These are phyloP conservation scores for Cyanodermella asteris DNA, from an alignment of 2,329 filamentous ascomycete species.

Conservation along the genomic window DNA sequence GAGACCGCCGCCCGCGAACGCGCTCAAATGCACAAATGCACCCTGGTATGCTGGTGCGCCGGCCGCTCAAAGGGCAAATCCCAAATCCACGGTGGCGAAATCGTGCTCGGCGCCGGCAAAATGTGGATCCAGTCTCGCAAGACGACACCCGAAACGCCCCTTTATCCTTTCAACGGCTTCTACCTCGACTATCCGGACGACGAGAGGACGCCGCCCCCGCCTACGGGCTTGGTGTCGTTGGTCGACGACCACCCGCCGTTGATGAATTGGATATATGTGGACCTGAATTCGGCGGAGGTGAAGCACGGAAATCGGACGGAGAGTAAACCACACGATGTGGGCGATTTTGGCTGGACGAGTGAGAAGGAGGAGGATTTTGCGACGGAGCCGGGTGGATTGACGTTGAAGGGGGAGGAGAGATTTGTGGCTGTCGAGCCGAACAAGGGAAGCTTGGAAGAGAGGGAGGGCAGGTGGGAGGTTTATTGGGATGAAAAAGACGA, in stretches of 20 bases:
- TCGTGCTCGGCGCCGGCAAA: constrained; percentile 25
- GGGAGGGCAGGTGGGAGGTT: constrained; percentile 14
- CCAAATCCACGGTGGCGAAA: constrained; percentile 20
- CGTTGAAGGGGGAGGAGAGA: constrained; percentile 11
- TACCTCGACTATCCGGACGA: constrained; percentile 29
- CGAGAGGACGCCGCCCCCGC: constrained; percentile 15
- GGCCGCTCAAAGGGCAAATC: constrained; percentile 15
- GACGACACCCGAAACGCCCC: background rate
- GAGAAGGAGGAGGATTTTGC: constrained; percentile 4
- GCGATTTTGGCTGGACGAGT: constrained; percentile 51
- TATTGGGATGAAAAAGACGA: constrained; percentile 7
- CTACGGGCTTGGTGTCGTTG: constrained; percentile 26
- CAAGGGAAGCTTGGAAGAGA: constrained; percentile 20
- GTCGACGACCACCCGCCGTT: constrained; percentile 35
- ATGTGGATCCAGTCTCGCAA: constrained; percentile 15
- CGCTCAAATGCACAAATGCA: constrained; percentile 30
- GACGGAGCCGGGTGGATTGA: constrained; percentile 4
- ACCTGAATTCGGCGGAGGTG: constrained; percentile 36
- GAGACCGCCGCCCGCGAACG: constrained; percentile 16
- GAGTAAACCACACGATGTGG: constrained; percentile 49
- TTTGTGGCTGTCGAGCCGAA: constrained; percentile 39
- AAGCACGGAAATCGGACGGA: constrained; percentile 47
- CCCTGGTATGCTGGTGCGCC: constrained; percentile 23
- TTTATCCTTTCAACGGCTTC: constrained; percentile 5
- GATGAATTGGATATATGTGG: constrained; percentile 49